These are phyloP conservation scores for Rhynchospora breviuscula DNA, from an alignment of 176 grass and related monocot genomes.

Conservation along the genomic window DNA sequence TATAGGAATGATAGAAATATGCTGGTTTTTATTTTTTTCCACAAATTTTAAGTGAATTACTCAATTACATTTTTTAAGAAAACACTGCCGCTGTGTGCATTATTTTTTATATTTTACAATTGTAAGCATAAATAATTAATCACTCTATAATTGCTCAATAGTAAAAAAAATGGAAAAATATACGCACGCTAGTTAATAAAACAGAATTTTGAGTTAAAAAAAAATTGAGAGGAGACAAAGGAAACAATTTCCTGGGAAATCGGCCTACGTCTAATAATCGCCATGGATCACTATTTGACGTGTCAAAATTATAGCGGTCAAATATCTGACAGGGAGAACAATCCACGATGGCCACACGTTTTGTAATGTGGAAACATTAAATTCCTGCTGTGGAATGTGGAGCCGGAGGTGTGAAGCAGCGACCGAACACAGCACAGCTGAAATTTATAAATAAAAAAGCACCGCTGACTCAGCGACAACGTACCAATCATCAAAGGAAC, in stretches of 20 bases:
- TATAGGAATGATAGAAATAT: too few species aligned
- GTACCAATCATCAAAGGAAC: background rate
- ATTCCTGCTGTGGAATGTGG: background rate
- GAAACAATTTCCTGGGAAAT: background rate
- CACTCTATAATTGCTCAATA: too few species aligned
- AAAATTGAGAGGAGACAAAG: background rate
- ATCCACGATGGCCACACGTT: background rate
- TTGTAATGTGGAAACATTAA: background rate
- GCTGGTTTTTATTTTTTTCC: too few species aligned
- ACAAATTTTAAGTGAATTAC: too few species aligned
- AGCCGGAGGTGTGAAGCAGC: background rate
- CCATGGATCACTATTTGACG: background rate
- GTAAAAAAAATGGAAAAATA: too few species aligned
- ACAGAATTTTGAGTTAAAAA: too few species aligned
- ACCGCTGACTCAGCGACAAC: background rate
- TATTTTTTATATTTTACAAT: too few species aligned
- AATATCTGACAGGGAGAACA: background rate
- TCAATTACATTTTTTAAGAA: too few species aligned
- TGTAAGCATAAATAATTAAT: too few species aligned
- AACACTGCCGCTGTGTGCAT: too few species aligned
- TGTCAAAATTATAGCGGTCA: background rate
- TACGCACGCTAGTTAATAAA: too few species aligned
- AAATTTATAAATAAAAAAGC: background rate
- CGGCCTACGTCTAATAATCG: background rate
- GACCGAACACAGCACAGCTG: background rate